phyloP scores from a whole-genome alignment of 2,329 filamentous ascomycete species.

The Penicillium sp. region DNA sequence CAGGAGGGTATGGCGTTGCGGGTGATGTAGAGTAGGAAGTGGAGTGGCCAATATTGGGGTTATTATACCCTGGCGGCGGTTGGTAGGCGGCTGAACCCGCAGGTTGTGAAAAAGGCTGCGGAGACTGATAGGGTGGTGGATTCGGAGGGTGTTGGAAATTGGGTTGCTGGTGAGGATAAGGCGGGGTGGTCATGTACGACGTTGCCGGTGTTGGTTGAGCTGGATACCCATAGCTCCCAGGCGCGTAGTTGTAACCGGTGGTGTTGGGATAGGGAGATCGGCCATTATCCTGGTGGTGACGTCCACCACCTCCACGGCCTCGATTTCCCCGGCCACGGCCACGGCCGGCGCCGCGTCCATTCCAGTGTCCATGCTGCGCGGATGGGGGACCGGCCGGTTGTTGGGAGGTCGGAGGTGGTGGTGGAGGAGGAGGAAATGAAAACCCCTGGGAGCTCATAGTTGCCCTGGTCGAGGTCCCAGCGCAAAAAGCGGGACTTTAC shows the following conservation, averaged over 20 bases:
- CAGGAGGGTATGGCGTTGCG: constrained; percentile 16
- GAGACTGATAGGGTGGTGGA: constrained; percentile 18
- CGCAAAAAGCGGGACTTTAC: constrained; percentile 24
- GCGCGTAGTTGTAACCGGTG: constrained; percentile 26
- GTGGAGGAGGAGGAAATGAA: constrained; percentile 45
- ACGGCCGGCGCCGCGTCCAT: constrained; percentile 26
- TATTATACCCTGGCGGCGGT: constrained; percentile 26
- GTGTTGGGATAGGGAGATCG: constrained; percentile 21
- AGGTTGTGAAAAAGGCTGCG: constrained; percentile 26
- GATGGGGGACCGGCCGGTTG: constrained; percentile 20
- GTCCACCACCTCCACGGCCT: constrained; percentile 28
- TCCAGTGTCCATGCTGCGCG: constrained; percentile 26
- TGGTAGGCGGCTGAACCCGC: constrained; percentile 24
- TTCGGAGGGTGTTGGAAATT: constrained; percentile 22
- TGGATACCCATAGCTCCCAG: constrained; percentile 31
- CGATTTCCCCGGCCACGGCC: constrained; percentile 36
- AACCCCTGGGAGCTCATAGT: constrained; percentile 42
- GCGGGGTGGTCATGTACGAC: constrained; percentile 24
- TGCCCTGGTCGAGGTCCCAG: constrained; percentile 23
- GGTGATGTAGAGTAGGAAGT: constrained; percentile 19
- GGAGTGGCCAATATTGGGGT: constrained; percentile 19
- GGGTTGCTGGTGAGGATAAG: constrained; percentile 23
- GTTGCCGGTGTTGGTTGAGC: constrained; percentile 24
- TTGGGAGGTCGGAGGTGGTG: constrained; percentile 31
- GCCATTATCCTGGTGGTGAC: constrained; percentile 15